phyloP scores from a whole-genome alignment of 345 rosid species.

The Hibiscus mutabilis region DNA sequence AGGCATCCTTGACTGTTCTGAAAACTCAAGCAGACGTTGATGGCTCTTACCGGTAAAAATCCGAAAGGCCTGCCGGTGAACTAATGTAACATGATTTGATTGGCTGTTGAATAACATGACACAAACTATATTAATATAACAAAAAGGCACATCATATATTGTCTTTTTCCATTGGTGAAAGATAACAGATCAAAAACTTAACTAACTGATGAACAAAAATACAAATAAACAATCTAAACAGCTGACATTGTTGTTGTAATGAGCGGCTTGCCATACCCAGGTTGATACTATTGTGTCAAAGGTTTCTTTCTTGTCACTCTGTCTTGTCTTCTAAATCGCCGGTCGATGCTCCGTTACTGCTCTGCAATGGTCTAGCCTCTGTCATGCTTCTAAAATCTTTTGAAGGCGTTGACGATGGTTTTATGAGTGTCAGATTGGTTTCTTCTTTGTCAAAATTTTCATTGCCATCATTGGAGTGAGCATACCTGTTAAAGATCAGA shows the following conservation, averaged over 20 bases:
- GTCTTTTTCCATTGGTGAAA: too few species aligned
- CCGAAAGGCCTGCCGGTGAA: too few species aligned
- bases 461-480: constrained; percentile 57
- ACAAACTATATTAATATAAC: too few species aligned
- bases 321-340: constrained; percentile 68
- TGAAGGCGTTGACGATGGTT: constrained; percentile 50
- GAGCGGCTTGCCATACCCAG: not conserved
- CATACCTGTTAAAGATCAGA: constrained; percentile 44
- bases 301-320: constrained; percentile 28
- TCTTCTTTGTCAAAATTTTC: constrained; percentile 81
- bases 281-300: too few species aligned
- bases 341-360: constrained; percentile 26
- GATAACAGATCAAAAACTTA: not conserved
- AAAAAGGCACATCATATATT: not conserved
- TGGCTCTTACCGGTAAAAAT: too few species aligned
- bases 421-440: constrained; percentile 61
- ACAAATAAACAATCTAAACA: not conserved
- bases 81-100: too few species aligned
- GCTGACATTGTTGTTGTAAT: constrained; percentile 3
- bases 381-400: constrained; percentile 40
- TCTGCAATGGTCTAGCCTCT: constrained; percentile 41
- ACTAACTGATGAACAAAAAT: not conserved
- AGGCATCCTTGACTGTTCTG: too few species aligned
- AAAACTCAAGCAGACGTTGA: too few species aligned
- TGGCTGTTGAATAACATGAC: too few species aligned